Evolutionary conservation across 192 early-diverging fungal species (phyloP).

Genomic region (Coemansia sp.): DNA sequence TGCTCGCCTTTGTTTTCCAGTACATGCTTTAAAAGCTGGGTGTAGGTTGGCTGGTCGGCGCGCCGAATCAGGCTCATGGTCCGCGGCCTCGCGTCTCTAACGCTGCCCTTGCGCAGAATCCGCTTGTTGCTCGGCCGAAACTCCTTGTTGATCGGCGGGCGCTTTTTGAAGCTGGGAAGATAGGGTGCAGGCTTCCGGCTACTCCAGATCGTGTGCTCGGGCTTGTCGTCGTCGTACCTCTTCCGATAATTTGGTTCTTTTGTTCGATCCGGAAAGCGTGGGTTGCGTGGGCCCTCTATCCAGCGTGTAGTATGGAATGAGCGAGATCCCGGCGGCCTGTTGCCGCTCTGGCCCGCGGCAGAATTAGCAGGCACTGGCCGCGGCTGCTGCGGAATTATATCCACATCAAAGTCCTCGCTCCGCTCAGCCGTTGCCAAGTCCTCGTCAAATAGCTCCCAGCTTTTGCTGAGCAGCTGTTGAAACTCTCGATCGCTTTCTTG

Average conservation of each 20-base stretch:
- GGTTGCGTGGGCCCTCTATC: background rate
- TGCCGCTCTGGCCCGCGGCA: background rate
- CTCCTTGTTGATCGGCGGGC: too few species aligned
- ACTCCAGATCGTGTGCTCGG: too few species aligned
- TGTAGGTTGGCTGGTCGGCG: conserved; percentile 1
- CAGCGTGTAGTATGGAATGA: conserved; percentile 20
- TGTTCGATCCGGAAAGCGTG: too few species aligned
- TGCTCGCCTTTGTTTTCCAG: conserved; percentile 4
- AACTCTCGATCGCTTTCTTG: conserved; percentile 34
- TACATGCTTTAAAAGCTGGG: conserved; percentile 13
- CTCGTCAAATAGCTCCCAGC: conserved; percentile 40
- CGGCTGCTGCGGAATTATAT: background rate
- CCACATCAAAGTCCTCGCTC: background rate
- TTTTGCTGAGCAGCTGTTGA: conserved; percentile 34
- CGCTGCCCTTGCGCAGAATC: too few species aligned
- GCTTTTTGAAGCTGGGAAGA: too few species aligned
- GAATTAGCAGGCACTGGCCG: background rate
- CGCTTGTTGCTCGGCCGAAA: too few species aligned
- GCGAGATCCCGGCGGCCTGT: conserved; percentile 10
- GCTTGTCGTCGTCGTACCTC: background rate
- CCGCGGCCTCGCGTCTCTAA: too few species aligned
- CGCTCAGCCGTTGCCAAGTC: conserved; percentile 1
- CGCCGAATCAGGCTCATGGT: conserved; percentile 8
- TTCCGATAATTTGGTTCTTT: too few species aligned
- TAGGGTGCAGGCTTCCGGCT: too few species aligned